Evolutionary conservation across 441 rosid genomes (phyloP).

Genomic region (Erysimum cheiri): DNA sequence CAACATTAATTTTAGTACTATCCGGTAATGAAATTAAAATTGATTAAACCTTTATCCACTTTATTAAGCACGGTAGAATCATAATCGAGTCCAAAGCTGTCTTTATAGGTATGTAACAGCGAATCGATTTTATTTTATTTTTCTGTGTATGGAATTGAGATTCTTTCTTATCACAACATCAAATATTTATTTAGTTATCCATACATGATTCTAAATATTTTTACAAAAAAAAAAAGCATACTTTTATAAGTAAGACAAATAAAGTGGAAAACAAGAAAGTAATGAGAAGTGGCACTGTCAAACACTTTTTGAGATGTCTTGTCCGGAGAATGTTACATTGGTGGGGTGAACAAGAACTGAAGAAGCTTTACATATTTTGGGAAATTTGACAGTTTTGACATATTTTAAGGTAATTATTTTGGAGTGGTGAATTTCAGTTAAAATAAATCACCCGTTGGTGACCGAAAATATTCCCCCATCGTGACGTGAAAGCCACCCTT

Average conservation of each 20-base stretch:
- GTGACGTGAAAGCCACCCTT: slow-evolving; percentile 47
- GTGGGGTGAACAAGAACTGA: slow-evolving; percentile 29
- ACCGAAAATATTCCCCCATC: slow-evolving; percentile 36
- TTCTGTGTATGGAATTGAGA: not conserved
- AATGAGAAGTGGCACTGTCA: slow-evolving; percentile 42
- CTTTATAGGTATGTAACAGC: not conserved
- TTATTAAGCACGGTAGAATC: slow-evolving; percentile 23
- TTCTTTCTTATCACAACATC: not conserved
- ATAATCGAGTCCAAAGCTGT: slow-evolving; percentile 31
- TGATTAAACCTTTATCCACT: slow-evolving; percentile 14
- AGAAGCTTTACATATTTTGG: slow-evolving; percentile 15
- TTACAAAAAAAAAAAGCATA: not conserved
- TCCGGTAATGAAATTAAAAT: not conserved
- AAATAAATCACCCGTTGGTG: slow-evolving; percentile 22
- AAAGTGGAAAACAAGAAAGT: slow-evolving; percentile 26
- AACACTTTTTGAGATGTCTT: slow-evolving; percentile 42
- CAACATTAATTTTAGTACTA: slow-evolving; percentile 5
- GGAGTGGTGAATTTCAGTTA: not conserved
- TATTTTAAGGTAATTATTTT: slow-evolving; percentile 18
- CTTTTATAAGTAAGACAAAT: not conserved
- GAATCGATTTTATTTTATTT: not conserved
- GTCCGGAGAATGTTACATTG: slow-evolving; percentile 40
- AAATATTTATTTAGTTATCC: not conserved
- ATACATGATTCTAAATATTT: not conserved
- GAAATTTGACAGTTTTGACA: slow-evolving; percentile 20